Base-by-base conservation (phyloP, 441 rosid species). In the Heliophila coronopifolia region DNA sequence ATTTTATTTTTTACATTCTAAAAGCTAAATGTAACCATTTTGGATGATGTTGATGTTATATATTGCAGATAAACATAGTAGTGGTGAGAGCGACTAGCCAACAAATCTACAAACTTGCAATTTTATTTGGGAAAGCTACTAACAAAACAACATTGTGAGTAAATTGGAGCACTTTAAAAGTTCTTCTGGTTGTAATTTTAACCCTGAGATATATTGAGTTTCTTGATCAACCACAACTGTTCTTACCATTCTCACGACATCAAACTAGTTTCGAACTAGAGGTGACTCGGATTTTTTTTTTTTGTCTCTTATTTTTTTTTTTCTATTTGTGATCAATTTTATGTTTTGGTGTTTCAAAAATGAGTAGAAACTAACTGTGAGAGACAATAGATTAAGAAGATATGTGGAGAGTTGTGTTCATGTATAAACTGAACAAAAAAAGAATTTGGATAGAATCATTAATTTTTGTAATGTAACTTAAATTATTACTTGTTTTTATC, bases 51-150 rank as follows among this genome's bases (percentile, higher is more conserved):
- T 6, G 14, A 9, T 40, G 31, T 58, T 24, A 28, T 2, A 2
- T 27, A 4, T 69, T 68, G 11, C 93, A 81, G 95, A 70, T 56
- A 81, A 94, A 75, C 77, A 74, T 57, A 71, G 80, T 61, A 78
- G 95, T 66, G 95, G 95, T 66, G 95, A 81, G 47, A 87, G 96
- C 84, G 96, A 87, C 75, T 87, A 87, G 93, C 61, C 59, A 58
- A 31, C 56, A 55, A 46, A 41, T 34, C 51, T 13, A 2, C 54
- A 30, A 20, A 37, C 32, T 9, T 58, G 49, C 42, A 43, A 38
- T 31, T 35, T 35, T 42, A 27, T n/a, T 64, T 36, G 53, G 69
- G 32, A 26, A 50, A 50, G 30, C 45, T 48, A 65, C 65, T 59
- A 58, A 65, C 65, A 65, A 65, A 52, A 47, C 37, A 41, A 33